Evolutionary conservation across 1,139 yeast genomes (phyloP), one percentile per base, ranked within the genome.

Genomic region (Scheffersomyces parashehatae): DNA sequence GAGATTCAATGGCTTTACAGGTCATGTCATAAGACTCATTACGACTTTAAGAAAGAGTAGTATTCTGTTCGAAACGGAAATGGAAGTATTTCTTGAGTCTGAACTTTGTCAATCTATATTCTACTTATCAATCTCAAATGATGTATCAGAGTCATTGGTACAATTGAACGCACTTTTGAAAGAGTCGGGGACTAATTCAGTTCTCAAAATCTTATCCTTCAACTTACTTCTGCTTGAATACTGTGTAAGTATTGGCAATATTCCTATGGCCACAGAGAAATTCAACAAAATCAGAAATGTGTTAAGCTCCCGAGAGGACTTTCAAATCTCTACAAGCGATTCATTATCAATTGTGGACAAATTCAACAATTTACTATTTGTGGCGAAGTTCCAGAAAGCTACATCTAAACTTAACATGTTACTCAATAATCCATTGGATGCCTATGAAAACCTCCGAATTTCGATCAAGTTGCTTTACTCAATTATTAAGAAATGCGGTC

Each of bases 391-490:
- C 37, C 75, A 75, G 37, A 41, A 56, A 8, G 40, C 67, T 3
- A 51, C 69, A 1, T 56, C 73, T 1, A 42, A 49, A 28, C 48
- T 68, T 14, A 58, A 64, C 32, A 37, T 41, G 13, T 36, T 44
- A 4, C 31, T 46, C 2, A 44, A 50, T 0, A 54, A 62, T 15
- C 50, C 53, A 32, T 42, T 57, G 3, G 60, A 56, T 4, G 63
- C 77, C 1, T 60, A 67, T 29, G 44, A 54, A 2, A 64, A 65
- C 41, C 50, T 61, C 15, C 74, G 68, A 44, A 60, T 68, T n/a
- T 63, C 76, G 1, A 60, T 76, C 5, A 72, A 75, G 49, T 56
- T 79, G 7, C 51, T 70, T 9, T 68, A 69, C 43, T 75, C 81
- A 0, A 58, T 78, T 3, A 42, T 73, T 39, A 70, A 69, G 44